phyloP scores from a whole-genome alignment of 2,329 filamentous ascomycete species.

The Balansia obtecta region DNA sequence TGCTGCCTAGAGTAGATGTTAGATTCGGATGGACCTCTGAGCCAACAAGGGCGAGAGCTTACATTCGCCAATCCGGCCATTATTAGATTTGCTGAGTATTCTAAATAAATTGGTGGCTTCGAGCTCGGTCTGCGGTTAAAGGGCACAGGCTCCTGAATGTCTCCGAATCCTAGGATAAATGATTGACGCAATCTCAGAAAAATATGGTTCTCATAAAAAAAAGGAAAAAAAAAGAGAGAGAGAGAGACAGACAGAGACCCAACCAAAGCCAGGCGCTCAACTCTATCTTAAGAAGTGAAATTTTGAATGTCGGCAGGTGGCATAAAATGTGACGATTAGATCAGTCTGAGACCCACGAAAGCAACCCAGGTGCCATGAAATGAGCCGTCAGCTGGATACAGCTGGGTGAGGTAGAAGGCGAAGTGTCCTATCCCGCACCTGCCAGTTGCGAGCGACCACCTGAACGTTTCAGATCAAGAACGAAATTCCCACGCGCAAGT shows the following conservation, averaged over 20 bases:
- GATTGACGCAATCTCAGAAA: not conserved
- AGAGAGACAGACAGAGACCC: not conserved
- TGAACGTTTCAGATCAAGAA: not conserved
- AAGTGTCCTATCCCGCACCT: not conserved
- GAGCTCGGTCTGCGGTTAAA: not conserved
- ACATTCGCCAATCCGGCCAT: not conserved
- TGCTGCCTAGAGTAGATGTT: slow-evolving; percentile 13
- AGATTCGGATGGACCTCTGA: not conserved
- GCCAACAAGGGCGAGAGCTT: not conserved
- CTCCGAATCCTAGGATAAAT: not conserved
- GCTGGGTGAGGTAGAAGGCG: not conserved
- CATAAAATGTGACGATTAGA: not conserved
- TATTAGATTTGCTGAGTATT: not conserved
- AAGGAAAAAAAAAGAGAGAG: not conserved
- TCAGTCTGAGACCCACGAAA: not conserved
- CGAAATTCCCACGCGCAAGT: not conserved
- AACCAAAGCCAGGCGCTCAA: not conserved
- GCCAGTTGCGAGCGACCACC: not conserved
- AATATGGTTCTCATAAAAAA: not conserved
- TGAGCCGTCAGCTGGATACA: not conserved
- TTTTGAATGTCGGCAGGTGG: not conserved
- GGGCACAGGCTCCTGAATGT: not conserved
- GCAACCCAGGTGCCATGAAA: not conserved
- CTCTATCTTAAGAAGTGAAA: not conserved
- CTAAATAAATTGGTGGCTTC: not conserved